Percentiles rank a stretch among this genome's conserved stretches.
Conservation (phyloP, 1,284 basidiomycete genomes). For the Fomitopsis betulina region DNA sequence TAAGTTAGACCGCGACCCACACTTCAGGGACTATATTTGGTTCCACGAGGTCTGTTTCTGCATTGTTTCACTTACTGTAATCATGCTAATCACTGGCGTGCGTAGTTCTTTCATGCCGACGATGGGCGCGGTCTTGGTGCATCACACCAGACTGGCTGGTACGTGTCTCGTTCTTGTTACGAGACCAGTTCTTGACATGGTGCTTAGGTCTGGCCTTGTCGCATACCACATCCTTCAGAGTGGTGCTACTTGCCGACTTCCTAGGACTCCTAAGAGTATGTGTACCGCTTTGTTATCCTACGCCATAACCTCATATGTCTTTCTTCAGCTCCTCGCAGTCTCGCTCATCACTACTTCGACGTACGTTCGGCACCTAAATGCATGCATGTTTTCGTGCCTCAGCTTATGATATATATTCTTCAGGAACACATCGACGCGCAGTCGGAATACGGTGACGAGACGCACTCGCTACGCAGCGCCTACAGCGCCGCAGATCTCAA, state of each 20-base stretch:
- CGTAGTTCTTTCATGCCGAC: slow-evolving; percentile 92
- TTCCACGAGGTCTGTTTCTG: slow-evolving; percentile 79
- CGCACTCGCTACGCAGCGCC: slow-evolving; percentile 56
- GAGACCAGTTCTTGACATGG: neutral
- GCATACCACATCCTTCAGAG: slow-evolving; percentile 90
- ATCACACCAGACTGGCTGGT: slow-evolving; percentile 97
- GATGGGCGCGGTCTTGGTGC: slow-evolving; percentile 90
- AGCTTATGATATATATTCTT: neutral
- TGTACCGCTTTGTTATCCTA: slow-evolving; percentile 10
- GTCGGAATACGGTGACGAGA: slow-evolving; percentile 69
- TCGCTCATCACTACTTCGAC: slow-evolving; percentile 93
- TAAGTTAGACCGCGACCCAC: slow-evolving; percentile 88
- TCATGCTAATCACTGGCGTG: neutral
- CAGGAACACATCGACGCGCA: slow-evolving; percentile 65
- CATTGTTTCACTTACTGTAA: neutral
- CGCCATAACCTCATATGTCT: slow-evolving; percentile 20
- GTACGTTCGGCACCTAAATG: slow-evolving; percentile 36
- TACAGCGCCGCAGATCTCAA: slow-evolving; percentile 56
- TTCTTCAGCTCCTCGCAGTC: slow-evolving; percentile 73
- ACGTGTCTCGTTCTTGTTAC: slow-evolving; percentile 18
- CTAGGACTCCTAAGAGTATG: slow-evolving; percentile 85
- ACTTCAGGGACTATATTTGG: slow-evolving; percentile 95
- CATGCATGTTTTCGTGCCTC: neutral
- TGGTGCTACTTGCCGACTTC: slow-evolving; percentile 78
- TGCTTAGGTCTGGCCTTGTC: slow-evolving; percentile 78